Conservation (phyloP, 176 grass and related monocot genomes). For the Oryza rufipogon region DNA sequence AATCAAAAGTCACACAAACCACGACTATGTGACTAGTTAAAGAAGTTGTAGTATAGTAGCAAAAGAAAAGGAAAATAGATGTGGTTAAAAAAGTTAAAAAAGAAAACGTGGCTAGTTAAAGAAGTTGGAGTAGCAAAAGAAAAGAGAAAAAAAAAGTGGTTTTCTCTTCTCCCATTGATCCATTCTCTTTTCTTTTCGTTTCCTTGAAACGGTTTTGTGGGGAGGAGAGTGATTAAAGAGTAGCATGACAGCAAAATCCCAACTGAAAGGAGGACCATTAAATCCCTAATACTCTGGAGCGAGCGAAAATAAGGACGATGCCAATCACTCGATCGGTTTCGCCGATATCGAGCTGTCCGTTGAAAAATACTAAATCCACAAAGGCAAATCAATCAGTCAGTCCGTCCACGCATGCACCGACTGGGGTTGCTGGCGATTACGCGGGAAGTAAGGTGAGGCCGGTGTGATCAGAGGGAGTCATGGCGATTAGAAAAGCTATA, state of each 20-base stretch:
- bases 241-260: conserved; percentile 42
- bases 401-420: conserved; percentile 16
- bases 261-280: conserved; percentile 10
- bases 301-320: neutral
- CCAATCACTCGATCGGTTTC: conserved; percentile 32
- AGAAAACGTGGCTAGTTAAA: neutral
- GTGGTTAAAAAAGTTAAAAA: too few relatives aligned
- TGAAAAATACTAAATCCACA: conserved; percentile 6
- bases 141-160: neutral
- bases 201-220: neutral
- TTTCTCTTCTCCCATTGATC: neutral
- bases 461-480: neutral
- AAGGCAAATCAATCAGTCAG: conserved; percentile 2
- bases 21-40: too few relatives aligned
- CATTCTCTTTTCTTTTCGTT: neutral
- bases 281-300: conserved; percentile 43
- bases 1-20: too few relatives aligned
- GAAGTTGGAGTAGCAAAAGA: neutral
- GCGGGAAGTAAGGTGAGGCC: conserved; percentile 1
- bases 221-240: conserved; percentile 6
- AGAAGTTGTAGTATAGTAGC: too few relatives aligned
- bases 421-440: conserved; percentile 1
- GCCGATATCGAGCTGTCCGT: conserved; percentile 26
- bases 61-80: too few relatives aligned
- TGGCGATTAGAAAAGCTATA: conserved; percentile 23